These are phyloP conservation scores for Penicillium angulare DNA, from an alignment of 495 filamentous ascomycete species.

Conservation along the genomic window DNA sequence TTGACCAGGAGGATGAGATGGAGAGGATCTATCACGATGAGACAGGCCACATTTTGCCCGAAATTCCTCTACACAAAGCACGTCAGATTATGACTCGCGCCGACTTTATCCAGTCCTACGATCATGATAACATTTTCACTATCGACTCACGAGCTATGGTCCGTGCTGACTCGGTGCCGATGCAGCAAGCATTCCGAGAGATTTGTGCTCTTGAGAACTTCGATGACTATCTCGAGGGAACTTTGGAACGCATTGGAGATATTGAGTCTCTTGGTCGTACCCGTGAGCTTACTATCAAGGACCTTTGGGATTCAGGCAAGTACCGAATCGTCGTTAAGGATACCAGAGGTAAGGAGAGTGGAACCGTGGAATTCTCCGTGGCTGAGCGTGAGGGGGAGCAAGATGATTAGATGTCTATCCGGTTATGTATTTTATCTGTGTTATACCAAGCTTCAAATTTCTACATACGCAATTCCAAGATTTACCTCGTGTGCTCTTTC, in stretches of 20 bases:
- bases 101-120: slow-evolving; percentile 90
- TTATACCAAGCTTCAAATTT: slow-evolving; percentile 3
- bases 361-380: slow-evolving; percentile 45
- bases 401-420: slow-evolving; percentile 13
- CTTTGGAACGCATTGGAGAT: slow-evolving; percentile 76
- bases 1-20: slow-evolving; percentile 73
- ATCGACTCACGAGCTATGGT: slow-evolving; percentile 88
- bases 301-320: slow-evolving; percentile 70
- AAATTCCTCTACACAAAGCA: slow-evolving; percentile 78
- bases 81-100: slow-evolving; percentile 92
- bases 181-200: slow-evolving; percentile 87
- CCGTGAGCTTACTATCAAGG: slow-evolving; percentile 87
- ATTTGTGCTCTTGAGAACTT: slow-evolving; percentile 74
- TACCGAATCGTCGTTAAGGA: slow-evolving; percentile 67
- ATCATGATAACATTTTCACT: slow-evolving; percentile 92
- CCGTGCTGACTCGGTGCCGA: slow-evolving; percentile 90
- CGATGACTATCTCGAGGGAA: slow-evolving; percentile 75
- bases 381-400: slow-evolving; percentile 32
- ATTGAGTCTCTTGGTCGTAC: slow-evolving; percentile 94
- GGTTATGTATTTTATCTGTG: slow-evolving; percentile 1
- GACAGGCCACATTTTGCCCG: slow-evolving; percentile 73
- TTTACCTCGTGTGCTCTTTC: neutral
- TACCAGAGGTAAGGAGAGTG: slow-evolving; percentile 46
- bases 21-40: slow-evolving; percentile 59
- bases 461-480: neutral